Evolutionary conservation across 2,329 filamentous ascomycete species (phyloP), one percentile per base, ranked within the genome.

Genomic region (Tolypocladium paradoxum): DNA sequence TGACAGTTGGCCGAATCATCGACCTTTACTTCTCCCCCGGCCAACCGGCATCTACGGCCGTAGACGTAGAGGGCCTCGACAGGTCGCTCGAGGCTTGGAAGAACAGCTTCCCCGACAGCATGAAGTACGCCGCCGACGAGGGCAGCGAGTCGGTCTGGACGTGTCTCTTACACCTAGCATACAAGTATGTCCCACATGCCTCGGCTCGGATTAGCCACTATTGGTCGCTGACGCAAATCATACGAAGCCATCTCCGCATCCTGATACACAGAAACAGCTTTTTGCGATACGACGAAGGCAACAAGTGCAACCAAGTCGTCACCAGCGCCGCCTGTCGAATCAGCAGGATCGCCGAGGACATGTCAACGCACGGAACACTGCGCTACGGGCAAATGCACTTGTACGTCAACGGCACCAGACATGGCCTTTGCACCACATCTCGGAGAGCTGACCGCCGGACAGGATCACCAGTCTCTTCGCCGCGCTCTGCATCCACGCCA

Each of bases 311-410:
- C 5, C 62, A 63, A 36, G 63, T 64, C 18, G 67, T 66, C 7
- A 60, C 65, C 2, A 59, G 58, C 0, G 68, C 69, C 0, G 69
- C 69, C 1, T 65, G 66, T 9, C 61, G 63, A 22, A 68, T 71
- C 34, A 70, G 65, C 51, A 58, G 68, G 11, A 70, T 70, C 27
- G 68, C 66, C 7, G 68, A 71, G 33, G 68, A 71, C 55, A 70
- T 71, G 68, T 64, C 65, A 0, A 62, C 66, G 5, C 60, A 67
- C 11, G 62, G 64, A 12, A 67, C 60, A 0, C 61, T 68, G 9
- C 64, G 66, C 3, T 70, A 68, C 37, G 68, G 66, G 0, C 69
- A 71, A 36, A 70, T 71, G 67, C 68, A 71, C 53, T 47, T 70
- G 68, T 69, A 49, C 51, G 65, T 56, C 12, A 22, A 20, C 7